These are phyloP conservation scores for Globisporangium mamillatum DNA, from an alignment of 352 stramenopile genomes.

Conservation along the genomic window DNA sequence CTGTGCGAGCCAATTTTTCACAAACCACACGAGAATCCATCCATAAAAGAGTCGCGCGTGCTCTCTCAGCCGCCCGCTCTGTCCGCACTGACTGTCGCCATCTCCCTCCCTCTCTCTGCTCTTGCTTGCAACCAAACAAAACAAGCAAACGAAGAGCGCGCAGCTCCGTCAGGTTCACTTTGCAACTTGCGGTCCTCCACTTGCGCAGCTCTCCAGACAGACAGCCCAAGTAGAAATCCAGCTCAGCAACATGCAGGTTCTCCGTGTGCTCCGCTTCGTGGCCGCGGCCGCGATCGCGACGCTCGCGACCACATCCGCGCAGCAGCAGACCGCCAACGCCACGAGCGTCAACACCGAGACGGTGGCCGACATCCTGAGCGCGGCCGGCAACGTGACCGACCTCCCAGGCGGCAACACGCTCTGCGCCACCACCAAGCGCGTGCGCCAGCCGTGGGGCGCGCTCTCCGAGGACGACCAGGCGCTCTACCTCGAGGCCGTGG, in stretches of 20 bases:
- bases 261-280: conserved; percentile 15
- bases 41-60: conserved; percentile 14
- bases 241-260: conserved; percentile 14
- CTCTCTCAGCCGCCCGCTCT: conserved; percentile 8
- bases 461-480: conserved; percentile 42
- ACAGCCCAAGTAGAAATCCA: not conserved
- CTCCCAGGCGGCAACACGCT: conserved; percentile 50
- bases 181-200: conserved; percentile 11
- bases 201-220: not conserved
- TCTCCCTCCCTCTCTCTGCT: conserved; percentile 1
- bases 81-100: conserved; percentile 10
- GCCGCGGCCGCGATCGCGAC: conserved; percentile 4
- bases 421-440: conserved; percentile 30
- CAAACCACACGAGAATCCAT: conserved; percentile 2
- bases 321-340: conserved; percentile 5
- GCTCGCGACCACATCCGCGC: conserved; percentile 9
- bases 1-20: conserved; percentile 4
- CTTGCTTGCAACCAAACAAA: not conserved
- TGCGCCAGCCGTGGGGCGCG: conserved; percentile 53
- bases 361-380: conserved; percentile 34
- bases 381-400: conserved; percentile 37
- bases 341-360: conserved; percentile 18
- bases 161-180: conserved; percentile 2
- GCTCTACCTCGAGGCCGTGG: conserved; percentile 55
- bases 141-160: not conserved